These are phyloP conservation scores for Arthrobotrys musiformis DNA, from an alignment of 2,329 filamentous ascomycete species.

Conservation along the genomic window DNA sequence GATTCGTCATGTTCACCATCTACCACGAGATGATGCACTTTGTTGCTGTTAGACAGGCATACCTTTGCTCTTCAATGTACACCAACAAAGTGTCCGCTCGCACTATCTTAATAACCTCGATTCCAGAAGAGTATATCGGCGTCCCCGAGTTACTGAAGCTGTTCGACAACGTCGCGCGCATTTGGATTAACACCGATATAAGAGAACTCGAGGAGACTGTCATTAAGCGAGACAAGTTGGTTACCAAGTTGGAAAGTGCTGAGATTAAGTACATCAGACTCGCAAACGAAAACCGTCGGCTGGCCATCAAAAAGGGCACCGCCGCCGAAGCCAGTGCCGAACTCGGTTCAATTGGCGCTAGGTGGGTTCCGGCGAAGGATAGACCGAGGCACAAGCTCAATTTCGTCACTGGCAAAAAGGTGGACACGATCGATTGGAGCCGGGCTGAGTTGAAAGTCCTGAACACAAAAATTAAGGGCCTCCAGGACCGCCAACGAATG, in stretches of 20 bases:
- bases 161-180: slow-evolving; percentile 81
- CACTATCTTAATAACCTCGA: slow-evolving; percentile 87
- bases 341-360: slow-evolving; percentile 74
- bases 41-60: slow-evolving; percentile 92
- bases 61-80: slow-evolving; percentile 85
- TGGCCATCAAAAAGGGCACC: slow-evolving; percentile 62
- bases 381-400: slow-evolving; percentile 81
- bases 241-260: slow-evolving; percentile 83
- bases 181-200: slow-evolving; percentile 85
- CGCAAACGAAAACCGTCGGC: slow-evolving; percentile 78
- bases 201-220: slow-evolving; percentile 82
- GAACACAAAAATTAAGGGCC: slow-evolving; percentile 75
- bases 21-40: slow-evolving; percentile 90
- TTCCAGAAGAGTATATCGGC: slow-evolving; percentile 80
- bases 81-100: slow-evolving; percentile 86
- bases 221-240: slow-evolving; percentile 80
- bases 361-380: slow-evolving; percentile 78
- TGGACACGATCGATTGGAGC: slow-evolving; percentile 93
- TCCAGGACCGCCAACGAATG: slow-evolving; percentile 74
- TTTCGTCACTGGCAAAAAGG: slow-evolving; percentile 81
- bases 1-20: slow-evolving; percentile 87
- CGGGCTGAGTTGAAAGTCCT: slow-evolving; percentile 80
- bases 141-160: slow-evolving; percentile 80
- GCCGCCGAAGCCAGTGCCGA: slow-evolving; percentile 63
- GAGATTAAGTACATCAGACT: slow-evolving; percentile 86